Base-by-base conservation (phyloP, 1,139 yeast species). In the Magnusiomyces sp. region DNA sequence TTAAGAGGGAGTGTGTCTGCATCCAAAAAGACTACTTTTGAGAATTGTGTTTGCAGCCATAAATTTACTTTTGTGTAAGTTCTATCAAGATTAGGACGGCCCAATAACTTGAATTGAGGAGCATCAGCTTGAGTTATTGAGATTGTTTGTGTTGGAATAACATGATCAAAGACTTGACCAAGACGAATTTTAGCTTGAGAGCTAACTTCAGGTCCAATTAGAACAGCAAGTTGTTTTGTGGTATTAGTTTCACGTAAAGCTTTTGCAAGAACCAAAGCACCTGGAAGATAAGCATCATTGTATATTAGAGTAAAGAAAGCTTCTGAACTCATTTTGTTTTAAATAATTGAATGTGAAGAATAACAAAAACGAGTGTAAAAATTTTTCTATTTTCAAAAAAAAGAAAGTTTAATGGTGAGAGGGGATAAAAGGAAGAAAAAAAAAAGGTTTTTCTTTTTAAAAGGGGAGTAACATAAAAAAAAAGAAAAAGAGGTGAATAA, bases 11-110 rank as follows among this genome's bases (percentile, higher is more conserved):
- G 70, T 2, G 89, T 80, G 63, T 92, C 97, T 2, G 89, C 80
- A 65, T 90, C 97, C 56, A 92, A 67, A 61, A 84, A 90, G 47
- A 89, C 73, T 1, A 90, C 70, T 55, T 74, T 77, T 16, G 76
- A 77, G 64, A 73, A 89, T 52, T 79, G 75, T 7, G 67, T 62
- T 54, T 81, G 74, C 41, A 74, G 71, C 94, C 95, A 90, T 32
- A 86, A 69, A 51, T 80, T 76, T 27, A 89, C 68, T 62, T 90
- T 90, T 46, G 95, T 79, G 59, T 80, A 75, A 1, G 95, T 81
- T 52, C 74, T 72, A 39, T 76, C 75, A 53, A 90, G 74, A 58
- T 90, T 97, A 1, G 90, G 88, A 53, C 97, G 76, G 40, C 76
- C 73, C 58, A 90, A 65, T 41, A 78, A 61, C 33, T 64, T 57